Percentiles rank a stretch among this genome's conserved stretches.
Evolutionary conservation across 352 stramenopile genomes (phyloP).

Genomic region (Elongisporangium undulatum): DNA sequence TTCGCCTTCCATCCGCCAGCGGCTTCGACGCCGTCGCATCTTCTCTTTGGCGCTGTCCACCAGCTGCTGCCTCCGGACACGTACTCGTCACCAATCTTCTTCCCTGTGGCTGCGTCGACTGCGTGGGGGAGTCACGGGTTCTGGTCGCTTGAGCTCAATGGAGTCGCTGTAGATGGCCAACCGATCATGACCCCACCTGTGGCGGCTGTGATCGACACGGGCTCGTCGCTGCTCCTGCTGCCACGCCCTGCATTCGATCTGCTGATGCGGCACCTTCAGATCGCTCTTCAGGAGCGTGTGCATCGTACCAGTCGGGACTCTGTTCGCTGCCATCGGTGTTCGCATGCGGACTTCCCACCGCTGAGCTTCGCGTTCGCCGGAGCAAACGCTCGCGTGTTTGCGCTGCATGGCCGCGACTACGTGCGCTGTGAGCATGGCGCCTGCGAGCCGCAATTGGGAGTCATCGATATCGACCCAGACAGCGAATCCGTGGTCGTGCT

Average conservation of each 20-base stretch:
- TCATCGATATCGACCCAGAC: slow-evolving; percentile 9
- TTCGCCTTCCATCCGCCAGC: slow-evolving; percentile 9
- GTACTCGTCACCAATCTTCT: not conserved
- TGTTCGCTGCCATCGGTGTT: slow-evolving; percentile 26
- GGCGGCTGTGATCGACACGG: slow-evolving; percentile 58
- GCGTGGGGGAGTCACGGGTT: not conserved
- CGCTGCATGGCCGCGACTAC: slow-evolving; percentile 57
- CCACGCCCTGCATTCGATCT: slow-evolving; percentile 33
- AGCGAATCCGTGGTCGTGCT: slow-evolving; percentile 40
- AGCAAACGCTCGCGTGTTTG: slow-evolving; percentile 16
- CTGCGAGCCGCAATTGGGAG: slow-evolving; percentile 54
- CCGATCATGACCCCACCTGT: not conserved
- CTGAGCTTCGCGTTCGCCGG: slow-evolving; percentile 38
- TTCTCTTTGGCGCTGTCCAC: slow-evolving; percentile 63
- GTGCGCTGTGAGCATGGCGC: slow-evolving; percentile 49
- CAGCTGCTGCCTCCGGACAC: slow-evolving; percentile 10
- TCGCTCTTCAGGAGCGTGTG: slow-evolving; percentile 17
- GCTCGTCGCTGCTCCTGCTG: slow-evolving; percentile 60
- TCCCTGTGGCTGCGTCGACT: not conserved
- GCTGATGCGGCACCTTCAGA: slow-evolving; percentile 28
- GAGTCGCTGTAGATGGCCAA: not conserved
- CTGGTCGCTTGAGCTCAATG: not conserved
- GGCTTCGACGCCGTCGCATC: slow-evolving; percentile 33
- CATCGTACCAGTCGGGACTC: not conserved
- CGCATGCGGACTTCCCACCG: slow-evolving; percentile 44